Percentiles rank a stretch among this genome's conserved stretches.
Conservation (phyloP, 2,329 filamentous ascomycete species). For the Diaporthe vaccinii region DNA sequence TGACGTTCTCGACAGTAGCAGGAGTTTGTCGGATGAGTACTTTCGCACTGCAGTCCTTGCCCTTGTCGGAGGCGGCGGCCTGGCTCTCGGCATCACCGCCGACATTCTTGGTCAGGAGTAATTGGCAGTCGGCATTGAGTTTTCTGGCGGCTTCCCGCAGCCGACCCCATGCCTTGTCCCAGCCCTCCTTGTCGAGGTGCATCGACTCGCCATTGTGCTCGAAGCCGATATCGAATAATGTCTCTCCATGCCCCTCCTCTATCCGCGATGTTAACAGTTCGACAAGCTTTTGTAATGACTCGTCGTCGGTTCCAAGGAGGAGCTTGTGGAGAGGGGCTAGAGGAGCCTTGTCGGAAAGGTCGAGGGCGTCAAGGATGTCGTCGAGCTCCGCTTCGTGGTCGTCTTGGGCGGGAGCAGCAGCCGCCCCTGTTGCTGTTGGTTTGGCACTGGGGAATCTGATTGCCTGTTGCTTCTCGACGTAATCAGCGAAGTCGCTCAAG, state of each 20-base stretch:
- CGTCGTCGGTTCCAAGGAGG: constrained; percentile 74
- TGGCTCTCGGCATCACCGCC: constrained; percentile 81
- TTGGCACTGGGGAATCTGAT: constrained; percentile 67
- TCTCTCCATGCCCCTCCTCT: constrained; percentile 88
- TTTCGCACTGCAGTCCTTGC: constrained; percentile 86
- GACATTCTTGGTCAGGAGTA: constrained; percentile 92
- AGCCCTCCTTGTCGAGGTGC: constrained; percentile 80
- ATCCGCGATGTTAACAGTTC: constrained; percentile 77
- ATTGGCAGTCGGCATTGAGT: constrained; percentile 79
- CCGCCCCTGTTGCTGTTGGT: constrained; percentile 45
- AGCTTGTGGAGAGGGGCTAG: constrained; percentile 81
- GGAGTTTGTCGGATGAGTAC: constrained; percentile 84
- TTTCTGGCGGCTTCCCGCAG: constrained; percentile 75
- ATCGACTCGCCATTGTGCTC: constrained; percentile 92
- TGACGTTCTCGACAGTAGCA: constrained; percentile 83
- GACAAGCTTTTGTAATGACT: constrained; percentile 72
- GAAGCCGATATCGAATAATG: constrained; percentile 90
- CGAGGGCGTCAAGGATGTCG: constrained; percentile 90
- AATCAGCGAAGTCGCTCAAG: constrained; percentile 96
- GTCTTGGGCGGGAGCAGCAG: constrained; percentile 47
- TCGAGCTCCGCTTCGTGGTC: constrained; percentile 86
- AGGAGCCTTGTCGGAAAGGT: constrained; percentile 79
- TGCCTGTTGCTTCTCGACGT: constrained; percentile 94
- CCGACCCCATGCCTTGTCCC: constrained; percentile 78
- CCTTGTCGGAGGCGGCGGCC: constrained; percentile 70